A percentile compares a stretch with the other conserved stretches of the same genome.
Conservation (phyloP, 1,139 yeast species). For the Geotrichum restrictum region DNA sequence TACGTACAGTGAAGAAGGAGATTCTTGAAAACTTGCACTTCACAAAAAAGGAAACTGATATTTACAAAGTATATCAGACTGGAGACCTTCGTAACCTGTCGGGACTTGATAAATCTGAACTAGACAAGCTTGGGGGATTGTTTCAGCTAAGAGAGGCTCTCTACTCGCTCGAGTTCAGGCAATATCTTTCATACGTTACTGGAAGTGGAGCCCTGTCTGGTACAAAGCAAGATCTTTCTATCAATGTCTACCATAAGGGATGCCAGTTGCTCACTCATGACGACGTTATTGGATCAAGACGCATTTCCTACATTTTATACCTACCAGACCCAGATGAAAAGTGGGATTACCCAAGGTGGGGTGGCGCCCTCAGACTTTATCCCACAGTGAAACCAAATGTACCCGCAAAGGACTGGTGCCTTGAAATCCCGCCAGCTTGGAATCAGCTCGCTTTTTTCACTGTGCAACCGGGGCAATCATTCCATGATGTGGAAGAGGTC, state of each 20-base stretch:
- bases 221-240: slow-evolving; percentile 81
- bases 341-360: slow-evolving; percentile 79
- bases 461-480: slow-evolving; percentile 92
- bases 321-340: slow-evolving; percentile 84
- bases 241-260: slow-evolving; percentile 86
- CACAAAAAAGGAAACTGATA: slow-evolving; percentile 94
- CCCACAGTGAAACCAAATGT: slow-evolving; percentile 87
- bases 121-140: slow-evolving; percentile 66
- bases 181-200: slow-evolving; percentile 73
- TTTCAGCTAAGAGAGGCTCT: slow-evolving; percentile 78
- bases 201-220: slow-evolving; percentile 91
- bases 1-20: slow-evolving; percentile 77
- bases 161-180: slow-evolving; percentile 80
- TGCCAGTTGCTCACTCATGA: slow-evolving; percentile 94
- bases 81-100: slow-evolving; percentile 94
- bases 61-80: slow-evolving; percentile 88
- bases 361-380: slow-evolving; percentile 85
- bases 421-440: slow-evolving; percentile 81
- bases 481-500: slow-evolving; percentile 98
- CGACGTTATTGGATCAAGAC: slow-evolving; percentile 92
- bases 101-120: slow-evolving; percentile 74
- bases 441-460: slow-evolving; percentile 94
- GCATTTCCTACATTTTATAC: slow-evolving; percentile 88
- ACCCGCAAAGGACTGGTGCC: slow-evolving; percentile 71
- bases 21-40: slow-evolving; percentile 79